Base-by-base conservation (phyloP, 1,284 basidiomycete genomes). In the Papiliotrema flavescens region DNA sequence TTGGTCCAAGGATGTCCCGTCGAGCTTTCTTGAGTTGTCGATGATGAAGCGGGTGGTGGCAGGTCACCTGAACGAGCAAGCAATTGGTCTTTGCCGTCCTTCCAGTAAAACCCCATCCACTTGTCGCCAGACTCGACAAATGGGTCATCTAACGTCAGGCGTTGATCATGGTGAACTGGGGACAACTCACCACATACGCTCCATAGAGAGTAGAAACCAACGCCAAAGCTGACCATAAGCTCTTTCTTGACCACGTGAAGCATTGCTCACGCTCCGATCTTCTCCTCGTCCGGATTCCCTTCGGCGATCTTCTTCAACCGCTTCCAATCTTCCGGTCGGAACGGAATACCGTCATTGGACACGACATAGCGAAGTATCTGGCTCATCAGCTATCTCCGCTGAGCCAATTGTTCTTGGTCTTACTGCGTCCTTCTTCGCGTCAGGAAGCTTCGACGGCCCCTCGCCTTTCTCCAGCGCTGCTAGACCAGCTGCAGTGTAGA, bases 41-140 rank as follows among this genome's bases (percentile, higher is more conserved):
- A 51, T 57, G 66, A 4, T 55, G 56, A 49, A 34, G 76, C 66
- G 14, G 73, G 68, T 1, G 79, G 74, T 2, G 85, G 84, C 7
- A 89, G 77, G 45, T 80, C 73, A 3, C 90, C 90, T 36, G 88
- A 83, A 34, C 90, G 83, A 15, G 88, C 90, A 56, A 86, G 86
- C 0, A 94, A 80, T 84, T 88, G 72, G 67, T 95, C 90, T 67
- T 88, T 89, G 64, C 87, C 86, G 65, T 90, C 88, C 71, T 93
- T 94, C 93, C 93, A 98, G 72, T 96, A 90, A 74, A 98, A 98
- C 2, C 88, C 89, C 92, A 96, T 96, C 85, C 89, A 92, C 70
- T 90, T 83, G 49, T 83, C 83, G 69, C 90, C 93, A 17, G 89
- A 93, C 11, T 85, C 87, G 9, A 98, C 94, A 67, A 95, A 89